These are phyloP conservation scores for Ophiocordyceps camponoti-floridani DNA, from an alignment of 2,329 filamentous ascomycete genomes.

Conservation along the genomic window DNA sequence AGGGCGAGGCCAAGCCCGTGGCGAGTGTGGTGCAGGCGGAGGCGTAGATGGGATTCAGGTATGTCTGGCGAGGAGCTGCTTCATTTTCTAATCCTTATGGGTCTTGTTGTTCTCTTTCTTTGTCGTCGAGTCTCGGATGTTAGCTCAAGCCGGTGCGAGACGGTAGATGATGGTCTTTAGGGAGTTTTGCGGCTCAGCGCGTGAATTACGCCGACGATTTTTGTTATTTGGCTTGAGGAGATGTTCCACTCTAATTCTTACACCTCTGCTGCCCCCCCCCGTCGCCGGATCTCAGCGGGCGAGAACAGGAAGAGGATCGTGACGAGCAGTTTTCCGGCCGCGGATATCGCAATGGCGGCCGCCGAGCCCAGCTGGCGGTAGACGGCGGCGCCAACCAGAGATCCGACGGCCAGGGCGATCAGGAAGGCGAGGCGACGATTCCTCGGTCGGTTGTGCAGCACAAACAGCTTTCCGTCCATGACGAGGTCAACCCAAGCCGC, in stretches of 20 bases:
- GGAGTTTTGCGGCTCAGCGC: too few species aligned
- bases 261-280: conserved; percentile 1
- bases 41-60: too few species aligned
- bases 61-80: too few species aligned
- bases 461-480: conserved; percentile 33
- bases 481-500: conserved; percentile 43
- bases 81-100: too few species aligned
- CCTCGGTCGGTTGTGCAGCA: conserved; percentile 25
- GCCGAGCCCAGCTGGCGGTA: conserved; percentile 11
- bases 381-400: conserved; percentile 31
- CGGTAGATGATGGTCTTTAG: too few species aligned
- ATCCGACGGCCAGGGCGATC: conserved; percentile 24
- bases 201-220: too few species aligned
- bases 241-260: too few species aligned
- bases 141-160: too few species aligned
- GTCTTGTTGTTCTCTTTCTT: too few species aligned
- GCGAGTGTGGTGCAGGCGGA: conserved; percentile 1
- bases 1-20: conserved; percentile 1
- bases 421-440: conserved; percentile 33
- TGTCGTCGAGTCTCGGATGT: too few species aligned
- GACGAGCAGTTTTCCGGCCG: conserved; percentile 9
- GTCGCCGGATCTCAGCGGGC: conserved; percentile 3
- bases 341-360: conserved; percentile 8
- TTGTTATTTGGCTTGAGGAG: too few species aligned
- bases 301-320: conserved; percentile 7